phyloP scores from a whole-genome alignment of 805 yeast species.

The Saccharomycopsis capsularis region DNA sequence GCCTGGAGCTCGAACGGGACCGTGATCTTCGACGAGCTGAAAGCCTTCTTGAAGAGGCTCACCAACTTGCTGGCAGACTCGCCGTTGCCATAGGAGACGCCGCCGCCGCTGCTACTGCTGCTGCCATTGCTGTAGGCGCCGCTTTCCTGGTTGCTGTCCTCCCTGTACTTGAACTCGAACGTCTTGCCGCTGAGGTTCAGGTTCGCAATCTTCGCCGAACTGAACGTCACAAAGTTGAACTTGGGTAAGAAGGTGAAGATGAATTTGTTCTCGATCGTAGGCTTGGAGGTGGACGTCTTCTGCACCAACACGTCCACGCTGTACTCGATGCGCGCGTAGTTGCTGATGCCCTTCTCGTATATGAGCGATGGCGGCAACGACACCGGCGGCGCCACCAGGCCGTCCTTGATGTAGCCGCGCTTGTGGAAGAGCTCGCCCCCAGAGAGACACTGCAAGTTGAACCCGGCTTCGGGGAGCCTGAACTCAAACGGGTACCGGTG shows the following conservation, averaged over 20 bases:
- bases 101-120: neutral
- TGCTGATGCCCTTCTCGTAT: slow-evolving; percentile 11
- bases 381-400: slow-evolving; percentile 10
- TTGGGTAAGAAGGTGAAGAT: slow-evolving; percentile 18
- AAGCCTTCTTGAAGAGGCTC: slow-evolving; percentile 6
- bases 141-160: neutral
- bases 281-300: slow-evolving; percentile 11
- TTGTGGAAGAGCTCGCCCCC: slow-evolving; percentile 16
- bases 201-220: slow-evolving; percentile 2
- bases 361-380: slow-evolving; percentile 18
- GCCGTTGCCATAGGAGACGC: neutral
- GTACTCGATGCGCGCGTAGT: slow-evolving; percentile 16
- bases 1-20: slow-evolving; percentile 15
- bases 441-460: slow-evolving; percentile 13
- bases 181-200: neutral
- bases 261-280: slow-evolving; percentile 5
- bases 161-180: slow-evolving; percentile 15
- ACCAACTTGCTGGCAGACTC: neutral
- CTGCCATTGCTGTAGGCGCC: neutral
- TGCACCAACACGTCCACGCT: slow-evolving; percentile 13
- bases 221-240: slow-evolving; percentile 15
- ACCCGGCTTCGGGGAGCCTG: slow-evolving; percentile 16
- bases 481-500: slow-evolving; percentile 17
- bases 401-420: slow-evolving; percentile 20
- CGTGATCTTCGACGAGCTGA: slow-evolving; percentile 1